These are phyloP conservation scores for Xylariaceae sp. DNA, from an alignment of 2,329 filamentous ascomycete species.

Conservation along the genomic window DNA sequence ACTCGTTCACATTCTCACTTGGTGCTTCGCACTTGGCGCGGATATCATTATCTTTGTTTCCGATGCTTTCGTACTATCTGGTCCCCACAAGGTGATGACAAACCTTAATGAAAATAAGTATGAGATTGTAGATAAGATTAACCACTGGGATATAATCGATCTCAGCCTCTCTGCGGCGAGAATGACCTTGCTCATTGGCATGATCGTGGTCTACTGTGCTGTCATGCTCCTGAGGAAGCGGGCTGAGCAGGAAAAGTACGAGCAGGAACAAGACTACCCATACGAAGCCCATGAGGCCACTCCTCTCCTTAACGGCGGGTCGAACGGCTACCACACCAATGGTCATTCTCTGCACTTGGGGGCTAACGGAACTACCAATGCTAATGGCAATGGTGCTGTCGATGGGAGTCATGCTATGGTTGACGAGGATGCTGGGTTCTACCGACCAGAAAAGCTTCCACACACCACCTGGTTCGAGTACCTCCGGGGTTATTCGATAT, in stretches of 20 bases:
- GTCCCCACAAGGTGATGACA: constrained; percentile 66
- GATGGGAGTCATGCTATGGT: constrained; percentile 34
- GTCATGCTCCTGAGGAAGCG: constrained; percentile 49
- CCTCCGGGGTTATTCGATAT: constrained; percentile 84
- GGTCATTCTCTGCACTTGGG: constrained; percentile 20
- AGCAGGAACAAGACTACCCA: constrained; percentile 46
- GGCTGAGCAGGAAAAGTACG: constrained; percentile 44
- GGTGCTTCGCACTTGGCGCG: constrained; percentile 71
- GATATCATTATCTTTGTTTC: constrained; percentile 73
- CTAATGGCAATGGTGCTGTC: constrained; percentile 46
- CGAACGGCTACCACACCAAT: constrained; percentile 28
- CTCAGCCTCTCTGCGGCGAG: constrained; percentile 69
- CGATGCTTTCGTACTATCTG: constrained; percentile 69
- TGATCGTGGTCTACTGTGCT: constrained; percentile 64
- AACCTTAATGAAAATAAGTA: constrained; percentile 46
- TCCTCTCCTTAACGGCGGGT: constrained; percentile 55
- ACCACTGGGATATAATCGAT: constrained; percentile 65
- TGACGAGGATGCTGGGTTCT: constrained; percentile 78
- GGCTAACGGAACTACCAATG: constrained; percentile 44
- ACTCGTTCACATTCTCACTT: constrained; percentile 76
- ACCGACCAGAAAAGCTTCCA: constrained; percentile 82
- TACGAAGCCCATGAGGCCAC: constrained; percentile 58
- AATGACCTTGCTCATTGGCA: constrained; percentile 64
- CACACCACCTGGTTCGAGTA: constrained; percentile 97
- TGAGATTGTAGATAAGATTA: constrained; percentile 39